These are phyloP conservation scores for Colletotrichum sp. DNA, from an alignment of 2,329 filamentous ascomycete genomes.

Conservation along the genomic window DNA sequence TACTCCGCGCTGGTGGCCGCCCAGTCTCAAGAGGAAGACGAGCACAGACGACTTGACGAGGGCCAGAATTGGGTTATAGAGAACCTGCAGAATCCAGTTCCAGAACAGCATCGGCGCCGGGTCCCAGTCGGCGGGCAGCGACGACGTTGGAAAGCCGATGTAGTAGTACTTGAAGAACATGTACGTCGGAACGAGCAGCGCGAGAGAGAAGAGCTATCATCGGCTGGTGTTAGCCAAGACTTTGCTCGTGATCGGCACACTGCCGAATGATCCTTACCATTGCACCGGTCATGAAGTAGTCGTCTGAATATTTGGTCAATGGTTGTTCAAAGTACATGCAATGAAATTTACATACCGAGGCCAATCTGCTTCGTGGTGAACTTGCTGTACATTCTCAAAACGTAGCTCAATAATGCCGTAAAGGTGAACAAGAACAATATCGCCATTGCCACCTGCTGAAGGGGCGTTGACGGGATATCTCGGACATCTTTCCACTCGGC, in stretches of 20 bases:
- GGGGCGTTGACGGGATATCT: slow-evolving; percentile 34
- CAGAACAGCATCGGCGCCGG: slow-evolving; percentile 3
- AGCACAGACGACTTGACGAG: slow-evolving; percentile 39
- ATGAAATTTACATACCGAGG: not conserved
- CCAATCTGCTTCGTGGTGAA: not conserved
- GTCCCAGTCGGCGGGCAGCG: not conserved
- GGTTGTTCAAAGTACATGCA: not conserved
- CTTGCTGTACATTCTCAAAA: slow-evolving; percentile 27
- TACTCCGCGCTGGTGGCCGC: slow-evolving; percentile 31
- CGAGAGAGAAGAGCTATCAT: not conserved
- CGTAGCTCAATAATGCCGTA: slow-evolving; percentile 27
- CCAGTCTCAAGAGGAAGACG: slow-evolving; percentile 35
- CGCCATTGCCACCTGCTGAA: slow-evolving; percentile 32
- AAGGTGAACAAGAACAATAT: slow-evolving; percentile 36
- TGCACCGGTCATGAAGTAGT: slow-evolving; percentile 9
- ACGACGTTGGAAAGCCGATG: not conserved
- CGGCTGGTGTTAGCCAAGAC: not conserved
- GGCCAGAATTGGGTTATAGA: slow-evolving; percentile 52
- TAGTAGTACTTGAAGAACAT: slow-evolving; percentile 17
- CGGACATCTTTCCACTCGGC: slow-evolving; percentile 23
- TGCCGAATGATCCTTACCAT: not conserved
- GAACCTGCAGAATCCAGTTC: slow-evolving; percentile 30
- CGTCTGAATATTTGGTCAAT: not conserved
- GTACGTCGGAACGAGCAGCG: not conserved
- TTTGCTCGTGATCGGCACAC: not conserved